Evolutionary conservation across 352 stramenopile genomes (phyloP).

Genomic region (Phytophthora niederhauseri): DNA sequence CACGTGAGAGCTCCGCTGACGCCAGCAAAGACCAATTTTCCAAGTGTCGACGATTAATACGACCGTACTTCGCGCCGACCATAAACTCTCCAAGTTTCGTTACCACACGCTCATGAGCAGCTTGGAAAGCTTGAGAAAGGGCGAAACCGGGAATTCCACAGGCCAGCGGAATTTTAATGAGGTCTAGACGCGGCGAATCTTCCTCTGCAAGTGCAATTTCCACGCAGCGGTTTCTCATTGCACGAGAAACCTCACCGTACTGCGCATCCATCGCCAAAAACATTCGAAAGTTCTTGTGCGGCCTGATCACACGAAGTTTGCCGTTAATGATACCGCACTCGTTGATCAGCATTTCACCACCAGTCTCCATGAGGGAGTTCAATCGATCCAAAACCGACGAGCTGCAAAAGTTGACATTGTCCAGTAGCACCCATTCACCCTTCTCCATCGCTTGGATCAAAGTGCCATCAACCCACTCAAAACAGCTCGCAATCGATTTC

Average conservation of each 20-base stretch:
- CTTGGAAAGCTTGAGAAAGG: conserved; percentile 68
- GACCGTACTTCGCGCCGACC: conserved; percentile 31
- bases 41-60: conserved; percentile 74
- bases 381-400: conserved; percentile 99
- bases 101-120: conserved; percentile 58
- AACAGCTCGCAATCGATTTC: conserved; percentile 80
- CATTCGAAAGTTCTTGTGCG: conserved; percentile 98
- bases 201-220: conserved; percentile 90
- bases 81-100: conserved; percentile 34
- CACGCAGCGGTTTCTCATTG: conserved; percentile 99
- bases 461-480: conserved; percentile 99
- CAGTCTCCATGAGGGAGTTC: conserved; percentile 99
- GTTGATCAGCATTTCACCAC: conserved; percentile 97
- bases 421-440: conserved; percentile 99
- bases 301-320: conserved; percentile 93
- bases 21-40: conserved; percentile 80
- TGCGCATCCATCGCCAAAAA: conserved; percentile 99
- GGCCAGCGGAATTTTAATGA: conserved; percentile 65
- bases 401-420: conserved; percentile 99
- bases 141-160: conserved; percentile 71
- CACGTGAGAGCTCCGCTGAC: conserved; percentile 67
- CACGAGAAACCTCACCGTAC: conserved; percentile 97
- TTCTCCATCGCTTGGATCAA: conserved; percentile 98
- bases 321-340: conserved; percentile 97
- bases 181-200: conserved; percentile 62